Conservation (phyloP, 139 green algal genomes). For the Microglena sp. region DNA sequence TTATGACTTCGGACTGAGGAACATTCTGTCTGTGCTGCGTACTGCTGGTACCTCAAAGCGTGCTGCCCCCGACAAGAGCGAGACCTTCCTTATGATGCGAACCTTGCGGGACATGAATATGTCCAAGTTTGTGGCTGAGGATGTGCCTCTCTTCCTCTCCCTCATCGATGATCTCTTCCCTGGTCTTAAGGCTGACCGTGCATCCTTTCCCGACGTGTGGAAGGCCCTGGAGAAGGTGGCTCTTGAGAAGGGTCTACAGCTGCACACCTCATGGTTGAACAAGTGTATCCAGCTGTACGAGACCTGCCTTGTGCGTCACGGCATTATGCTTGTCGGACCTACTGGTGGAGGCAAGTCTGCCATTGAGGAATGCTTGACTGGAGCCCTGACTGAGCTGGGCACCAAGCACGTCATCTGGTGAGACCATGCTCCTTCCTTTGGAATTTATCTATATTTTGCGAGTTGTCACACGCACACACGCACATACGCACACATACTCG, state of each 20-base stretch:
- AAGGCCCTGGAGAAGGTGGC: conserved; percentile 33
- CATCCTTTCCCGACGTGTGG: conserved; percentile 61
- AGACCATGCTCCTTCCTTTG: too few relatives aligned
- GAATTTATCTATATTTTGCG: too few relatives aligned
- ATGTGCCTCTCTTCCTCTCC: conserved; percentile 88
- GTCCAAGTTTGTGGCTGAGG: conserved; percentile 94
- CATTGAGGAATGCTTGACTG: conserved; percentile 77
- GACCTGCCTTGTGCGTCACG: conserved; percentile 86
- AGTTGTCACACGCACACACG: too few relatives aligned
- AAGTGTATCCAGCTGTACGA: conserved; percentile 97
- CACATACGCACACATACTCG: too few relatives aligned
- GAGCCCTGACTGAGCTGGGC: conserved; percentile 73
- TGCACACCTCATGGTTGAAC: conserved; percentile 74
- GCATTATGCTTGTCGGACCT: conserved; percentile 89
- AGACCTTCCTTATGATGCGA: conserved; percentile 72
- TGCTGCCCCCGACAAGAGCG: conserved; percentile 69
- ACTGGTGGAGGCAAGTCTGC: conserved; percentile 74
- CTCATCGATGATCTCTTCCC: conserved; percentile 95
- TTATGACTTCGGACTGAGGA: conserved; percentile 96
- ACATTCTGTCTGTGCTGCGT: conserved; percentile 85
- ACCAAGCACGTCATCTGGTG: conserved; percentile 85
- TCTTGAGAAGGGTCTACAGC: conserved; percentile 53
- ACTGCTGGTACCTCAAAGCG: conserved; percentile 84
- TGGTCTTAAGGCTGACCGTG: conserved; percentile 52
- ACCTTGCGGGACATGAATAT: conserved; percentile 91